phyloP scores from a whole-genome alignment of 2,329 filamentous ascomycete species.

The Sporothrix sp. region DNA sequence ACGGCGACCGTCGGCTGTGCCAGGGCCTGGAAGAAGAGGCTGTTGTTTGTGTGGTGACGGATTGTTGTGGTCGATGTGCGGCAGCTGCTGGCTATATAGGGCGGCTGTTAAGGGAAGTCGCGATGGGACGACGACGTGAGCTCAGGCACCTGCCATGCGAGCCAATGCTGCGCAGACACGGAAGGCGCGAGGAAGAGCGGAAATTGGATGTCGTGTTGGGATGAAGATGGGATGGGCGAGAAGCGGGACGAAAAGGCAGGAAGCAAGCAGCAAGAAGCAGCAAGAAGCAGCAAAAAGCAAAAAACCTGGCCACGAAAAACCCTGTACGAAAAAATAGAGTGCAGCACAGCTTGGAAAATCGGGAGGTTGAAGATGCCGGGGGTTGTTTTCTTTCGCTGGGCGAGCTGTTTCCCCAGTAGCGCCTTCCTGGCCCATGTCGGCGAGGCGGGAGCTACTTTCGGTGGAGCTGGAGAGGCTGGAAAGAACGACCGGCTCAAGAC shows the following conservation, averaged over 20 bases:
- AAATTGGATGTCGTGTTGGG: neutral
- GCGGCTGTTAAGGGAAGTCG: neutral
- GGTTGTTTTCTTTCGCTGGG: conserved; percentile 6
- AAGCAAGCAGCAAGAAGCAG: conserved; percentile 22
- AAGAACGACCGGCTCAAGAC: neutral
- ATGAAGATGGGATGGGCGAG: neutral
- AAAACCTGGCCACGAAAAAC: no score
- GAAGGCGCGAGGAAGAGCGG: neutral
- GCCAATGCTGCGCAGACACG: conserved; percentile 39
- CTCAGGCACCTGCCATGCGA: conserved; percentile 16
- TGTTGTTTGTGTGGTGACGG: neutral
- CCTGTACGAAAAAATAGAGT: no score
- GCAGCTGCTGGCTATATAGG: neutral
- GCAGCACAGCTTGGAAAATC: conserved; percentile 6
- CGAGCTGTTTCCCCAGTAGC: neutral
- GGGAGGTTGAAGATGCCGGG: conserved; percentile 15
- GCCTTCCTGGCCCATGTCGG: conserved; percentile 8
- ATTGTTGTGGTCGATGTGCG: neutral
- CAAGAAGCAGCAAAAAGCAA: neutral
- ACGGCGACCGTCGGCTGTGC: conserved; percentile 1
- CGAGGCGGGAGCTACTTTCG: conserved; percentile 12
- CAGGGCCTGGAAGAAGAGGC: neutral
- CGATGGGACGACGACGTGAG: neutral
- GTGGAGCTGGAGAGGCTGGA: conserved; percentile 13
- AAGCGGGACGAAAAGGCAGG: neutral